Percentiles rank a stretch among this genome's conserved stretches.
Evolutionary conservation across 306 rosid genomes (phyloP).

Genomic region (Argentina anserina): DNA sequence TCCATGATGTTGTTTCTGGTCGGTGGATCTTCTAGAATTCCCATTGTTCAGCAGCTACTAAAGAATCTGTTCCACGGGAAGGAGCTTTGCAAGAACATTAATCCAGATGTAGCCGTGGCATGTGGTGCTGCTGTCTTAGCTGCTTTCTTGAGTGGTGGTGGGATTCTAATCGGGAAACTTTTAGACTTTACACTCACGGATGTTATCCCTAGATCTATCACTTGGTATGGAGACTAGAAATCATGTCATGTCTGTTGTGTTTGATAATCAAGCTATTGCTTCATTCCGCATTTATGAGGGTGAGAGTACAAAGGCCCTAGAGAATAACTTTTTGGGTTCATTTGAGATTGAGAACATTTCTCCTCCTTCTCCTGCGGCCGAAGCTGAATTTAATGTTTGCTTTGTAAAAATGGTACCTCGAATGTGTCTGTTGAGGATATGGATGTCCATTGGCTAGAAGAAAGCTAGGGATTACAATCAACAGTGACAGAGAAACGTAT

Average conservation of each 20-base stretch:
- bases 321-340: not conserved
- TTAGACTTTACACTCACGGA: not conserved
- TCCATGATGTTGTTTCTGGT: not conserved
- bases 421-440: not conserved
- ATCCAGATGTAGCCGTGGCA: not conserved
- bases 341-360: not conserved
- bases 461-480: not conserved
- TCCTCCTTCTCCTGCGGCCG: not conserved
- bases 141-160: not conserved
- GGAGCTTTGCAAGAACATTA: conserved; percentile 1
- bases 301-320: not conserved
- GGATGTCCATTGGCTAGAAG: not conserved
- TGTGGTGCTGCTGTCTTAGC: conserved; percentile 8
- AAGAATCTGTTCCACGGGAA: not conserved
- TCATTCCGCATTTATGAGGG: not conserved
- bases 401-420: not conserved
- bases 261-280: not conserved
- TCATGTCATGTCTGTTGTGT: not conserved
- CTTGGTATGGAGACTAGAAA: not conserved
- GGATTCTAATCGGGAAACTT: not conserved
- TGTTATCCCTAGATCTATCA: not conserved
- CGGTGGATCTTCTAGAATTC: not conserved
- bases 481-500: not conserved
- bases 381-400: not conserved
- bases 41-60: not conserved